phyloP scores from a whole-genome alignment of 257 asterid species.

The Fraxinus quadrangulata region DNA sequence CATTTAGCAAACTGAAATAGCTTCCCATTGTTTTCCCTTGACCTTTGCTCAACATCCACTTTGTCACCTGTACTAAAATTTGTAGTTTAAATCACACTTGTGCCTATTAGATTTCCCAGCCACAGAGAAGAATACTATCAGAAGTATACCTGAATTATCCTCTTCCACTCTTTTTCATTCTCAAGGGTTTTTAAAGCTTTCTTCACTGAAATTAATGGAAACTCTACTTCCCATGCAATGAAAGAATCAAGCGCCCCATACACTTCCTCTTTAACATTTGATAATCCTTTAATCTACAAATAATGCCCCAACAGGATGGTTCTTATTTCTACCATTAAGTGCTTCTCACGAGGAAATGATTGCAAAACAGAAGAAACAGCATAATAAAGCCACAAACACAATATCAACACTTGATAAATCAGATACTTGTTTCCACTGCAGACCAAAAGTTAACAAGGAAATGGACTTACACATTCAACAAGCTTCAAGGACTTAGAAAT shows the following conservation, averaged over 20 bases:
- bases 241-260: slow-evolving; percentile 95
- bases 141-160: slow-evolving; percentile 72
- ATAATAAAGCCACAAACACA: neutral
- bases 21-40: slow-evolving; percentile 99
- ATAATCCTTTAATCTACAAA: slow-evolving; percentile 71
- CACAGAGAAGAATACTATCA: neutral
- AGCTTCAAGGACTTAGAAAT: slow-evolving; percentile 80
- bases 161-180: slow-evolving; percentile 82
- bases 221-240: slow-evolving; percentile 96
- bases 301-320: slow-evolving; percentile 8
- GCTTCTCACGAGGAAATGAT: neutral
- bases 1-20: slow-evolving; percentile 74
- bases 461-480: slow-evolving; percentile 76
- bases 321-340: slow-evolving; percentile 8
- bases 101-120: slow-evolving; percentile 13
- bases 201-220: slow-evolving; percentile 89
- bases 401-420: slow-evolving; percentile 3
- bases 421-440: slow-evolving; percentile 2
- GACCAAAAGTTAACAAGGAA: slow-evolving; percentile 9
- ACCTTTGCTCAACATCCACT: slow-evolving; percentile 98
- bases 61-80: slow-evolving; percentile 54
- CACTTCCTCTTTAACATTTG: slow-evolving; percentile 95
- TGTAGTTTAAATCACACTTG: slow-evolving; percentile 6
- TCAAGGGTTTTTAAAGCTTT: slow-evolving; percentile 86
- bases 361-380: neutral